Conservation (phyloP, 2,329 filamentous ascomycete species). For the Aspergillus vadensis region DNA sequence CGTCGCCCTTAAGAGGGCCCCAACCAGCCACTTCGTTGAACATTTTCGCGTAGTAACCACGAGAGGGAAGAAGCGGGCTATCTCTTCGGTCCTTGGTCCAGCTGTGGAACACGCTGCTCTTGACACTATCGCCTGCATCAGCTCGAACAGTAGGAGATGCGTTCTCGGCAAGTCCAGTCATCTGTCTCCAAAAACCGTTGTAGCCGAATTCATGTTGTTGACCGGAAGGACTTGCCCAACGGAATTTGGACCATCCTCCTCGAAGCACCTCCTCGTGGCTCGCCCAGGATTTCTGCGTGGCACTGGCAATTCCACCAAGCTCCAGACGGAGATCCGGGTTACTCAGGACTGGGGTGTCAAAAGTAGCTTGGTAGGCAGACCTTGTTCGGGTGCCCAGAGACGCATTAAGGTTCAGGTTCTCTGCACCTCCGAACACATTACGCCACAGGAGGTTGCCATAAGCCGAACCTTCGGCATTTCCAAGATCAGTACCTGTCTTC, state of each 20-base stretch:
- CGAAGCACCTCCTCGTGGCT: slow-evolving; percentile 88
- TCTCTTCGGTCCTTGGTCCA: slow-evolving; percentile 81
- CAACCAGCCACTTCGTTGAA: slow-evolving; percentile 83
- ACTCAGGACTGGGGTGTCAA: slow-evolving; percentile 79
- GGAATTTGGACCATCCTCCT: slow-evolving; percentile 73
- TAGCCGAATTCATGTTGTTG: slow-evolving; percentile 79
- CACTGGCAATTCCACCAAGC: slow-evolving; percentile 77
- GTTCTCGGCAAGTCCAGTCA: slow-evolving; percentile 73
- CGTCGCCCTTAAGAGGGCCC: slow-evolving; percentile 81
- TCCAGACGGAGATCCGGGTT: slow-evolving; percentile 80
- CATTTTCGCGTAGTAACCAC: slow-evolving; percentile 78
- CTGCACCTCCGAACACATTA: slow-evolving; percentile 92
- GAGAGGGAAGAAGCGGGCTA: slow-evolving; percentile 78
- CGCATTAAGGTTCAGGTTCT: slow-evolving; percentile 83
- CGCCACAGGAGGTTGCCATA: slow-evolving; percentile 85
- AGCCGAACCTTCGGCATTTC: slow-evolving; percentile 90
- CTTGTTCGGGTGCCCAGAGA: slow-evolving; percentile 86
- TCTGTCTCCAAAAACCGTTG: slow-evolving; percentile 80
- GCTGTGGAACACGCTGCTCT: slow-evolving; percentile 80
- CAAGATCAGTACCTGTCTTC: slow-evolving; percentile 92
- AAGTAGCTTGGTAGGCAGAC: slow-evolving; percentile 84
- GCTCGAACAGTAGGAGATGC: slow-evolving; percentile 80
- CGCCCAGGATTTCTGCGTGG: slow-evolving; percentile 87
- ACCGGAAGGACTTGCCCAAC: slow-evolving; percentile 67
- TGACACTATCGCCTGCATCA: slow-evolving; percentile 88